These are phyloP conservation scores for Schizopora paradoxa DNA, from an alignment of 1,284 basidiomycete genomes.

Conservation along the genomic window DNA sequence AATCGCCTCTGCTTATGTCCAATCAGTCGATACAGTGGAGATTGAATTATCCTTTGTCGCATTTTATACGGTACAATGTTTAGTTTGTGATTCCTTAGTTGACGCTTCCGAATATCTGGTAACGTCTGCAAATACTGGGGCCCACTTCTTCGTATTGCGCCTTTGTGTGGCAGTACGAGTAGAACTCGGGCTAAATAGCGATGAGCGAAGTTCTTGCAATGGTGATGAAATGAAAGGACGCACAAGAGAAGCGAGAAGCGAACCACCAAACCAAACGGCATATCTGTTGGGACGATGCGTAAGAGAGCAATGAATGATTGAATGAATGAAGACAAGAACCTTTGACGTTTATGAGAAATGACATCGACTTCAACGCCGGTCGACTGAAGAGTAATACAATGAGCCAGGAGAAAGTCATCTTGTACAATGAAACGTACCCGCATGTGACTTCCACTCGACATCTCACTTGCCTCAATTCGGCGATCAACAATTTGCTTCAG, in stretches of 20 bases:
- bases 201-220: background rate
- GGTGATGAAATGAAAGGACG: constrained; percentile 31
- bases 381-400: constrained; percentile 48
- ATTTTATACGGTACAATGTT: too few species aligned
- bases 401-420: constrained; percentile 4
- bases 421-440: constrained; percentile 45
- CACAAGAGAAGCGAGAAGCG: constrained; percentile 86
- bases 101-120: constrained; percentile 91
- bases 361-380: constrained; percentile 96
- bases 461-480: constrained; percentile 75
- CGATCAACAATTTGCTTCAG: constrained; percentile 92
- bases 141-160: constrained; percentile 97
- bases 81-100: constrained; percentile 53
- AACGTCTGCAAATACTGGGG: constrained; percentile 90
- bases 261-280: constrained; percentile 98
- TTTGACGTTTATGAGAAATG: constrained; percentile 96
- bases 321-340: too few species aligned
- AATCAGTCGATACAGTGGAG: too few species aligned
- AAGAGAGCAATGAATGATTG: background rate
- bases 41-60: too few species aligned
- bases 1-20: too few species aligned
- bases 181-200: constrained; percentile 80
- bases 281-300: constrained; percentile 44
- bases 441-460: constrained; percentile 71
- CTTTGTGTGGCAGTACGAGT: constrained; percentile 95